Percentiles rank a stretch among this genome's conserved stretches.
These are phyloP conservation scores for Talinum fruticosum DNA, from an alignment of 148 eudicot genomes.

Conservation along the genomic window DNA sequence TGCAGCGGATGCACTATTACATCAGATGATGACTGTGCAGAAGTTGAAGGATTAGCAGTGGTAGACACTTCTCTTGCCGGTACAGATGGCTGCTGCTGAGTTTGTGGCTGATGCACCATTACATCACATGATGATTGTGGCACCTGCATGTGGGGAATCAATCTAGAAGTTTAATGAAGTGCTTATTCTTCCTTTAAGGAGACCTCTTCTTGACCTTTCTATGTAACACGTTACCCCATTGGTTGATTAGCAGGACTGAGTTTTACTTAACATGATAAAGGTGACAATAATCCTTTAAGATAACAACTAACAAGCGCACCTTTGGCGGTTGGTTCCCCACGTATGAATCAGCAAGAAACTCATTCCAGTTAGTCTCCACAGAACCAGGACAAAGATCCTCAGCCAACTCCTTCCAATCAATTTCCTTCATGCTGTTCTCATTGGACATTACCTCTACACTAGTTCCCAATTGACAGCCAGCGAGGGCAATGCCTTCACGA, in stretches of 20 bases:
- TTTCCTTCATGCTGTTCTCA: constrained; percentile 38
- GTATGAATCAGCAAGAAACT: constrained; percentile 46
- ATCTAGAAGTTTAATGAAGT: constrained; percentile 11
- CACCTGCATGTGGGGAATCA: constrained; percentile 28
- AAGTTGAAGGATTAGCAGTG: constrained; percentile 11
- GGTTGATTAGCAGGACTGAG: background rate
- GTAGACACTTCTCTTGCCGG: constrained; percentile 38
- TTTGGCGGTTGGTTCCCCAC: constrained; percentile 44
- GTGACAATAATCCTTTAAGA: background rate
- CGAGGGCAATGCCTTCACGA: constrained; percentile 32
- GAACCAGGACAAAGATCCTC: constrained; percentile 52
- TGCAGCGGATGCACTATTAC: constrained; percentile 22
- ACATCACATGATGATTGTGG: constrained; percentile 39
- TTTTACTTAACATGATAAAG: background rate
- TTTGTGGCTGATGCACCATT: constrained; percentile 23
- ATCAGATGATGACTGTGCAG: constrained; percentile 38
- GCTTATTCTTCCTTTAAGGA: background rate
- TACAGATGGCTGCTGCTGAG: constrained; percentile 33
- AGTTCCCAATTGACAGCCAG: constrained; percentile 44
- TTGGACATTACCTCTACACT: constrained; percentile 28
- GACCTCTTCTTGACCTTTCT: background rate
- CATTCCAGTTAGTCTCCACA: constrained; percentile 60
- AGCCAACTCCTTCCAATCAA: constrained; percentile 61
- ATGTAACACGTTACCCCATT: background rate
- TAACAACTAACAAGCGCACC: constrained; percentile 38